Base-by-base conservation (phyloP, 1,284 basidiomycete species). In the Bjerkandera adusta region DNA sequence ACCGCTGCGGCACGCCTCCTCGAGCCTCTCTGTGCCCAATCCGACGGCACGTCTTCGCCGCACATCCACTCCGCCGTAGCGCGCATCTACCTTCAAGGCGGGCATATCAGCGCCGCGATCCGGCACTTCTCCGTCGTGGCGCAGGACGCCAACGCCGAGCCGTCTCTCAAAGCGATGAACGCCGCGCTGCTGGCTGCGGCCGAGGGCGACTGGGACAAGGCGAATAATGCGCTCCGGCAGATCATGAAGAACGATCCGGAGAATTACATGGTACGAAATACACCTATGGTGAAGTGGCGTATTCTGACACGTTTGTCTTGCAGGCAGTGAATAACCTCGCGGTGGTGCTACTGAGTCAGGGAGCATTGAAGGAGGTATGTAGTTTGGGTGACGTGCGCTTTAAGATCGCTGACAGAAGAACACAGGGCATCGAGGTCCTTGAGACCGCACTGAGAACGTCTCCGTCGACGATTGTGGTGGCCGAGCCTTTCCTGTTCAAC, bases 401-500 rank as follows among this genome's bases (percentile, higher is more conserved):
- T n/a, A n/a, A n/a, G n/a, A n/a, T n/a, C n/a, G n/a, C n/a, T n/a
- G n/a, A n/a, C n/a, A n/a, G n/a, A n/a, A n/a, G n/a, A 39, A n/a
- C 42, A 4, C 47, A 87, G 83, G 83, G 77, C 1, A 89, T 89
- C 40, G 72, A 77, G 35, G 70, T 81, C 2, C 68, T 91, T 25
- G 88, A 91, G 62, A 62, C 54, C 3, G 80, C 79, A 3, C 61
- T 91, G 21, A 70, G 68, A 41, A 60, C 72, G 3, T 83, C 85
- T 1, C 88, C 89, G 1, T 75, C 83, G 1, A 77, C 76, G 36
- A 76, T 85, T 12, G 81, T 85, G 8, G 75, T 82, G 16, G 82
- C 85, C 2, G 88, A 91, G 57, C 87, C 88, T 4, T 86, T 86
- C 63, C 59, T 91, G 36, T 91, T 90, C 66, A 91, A 91, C 54